Base-by-base conservation (phyloP, 2,329 filamentous ascomycete genomes). In the Fonsecaea multimorphosa region DNA sequence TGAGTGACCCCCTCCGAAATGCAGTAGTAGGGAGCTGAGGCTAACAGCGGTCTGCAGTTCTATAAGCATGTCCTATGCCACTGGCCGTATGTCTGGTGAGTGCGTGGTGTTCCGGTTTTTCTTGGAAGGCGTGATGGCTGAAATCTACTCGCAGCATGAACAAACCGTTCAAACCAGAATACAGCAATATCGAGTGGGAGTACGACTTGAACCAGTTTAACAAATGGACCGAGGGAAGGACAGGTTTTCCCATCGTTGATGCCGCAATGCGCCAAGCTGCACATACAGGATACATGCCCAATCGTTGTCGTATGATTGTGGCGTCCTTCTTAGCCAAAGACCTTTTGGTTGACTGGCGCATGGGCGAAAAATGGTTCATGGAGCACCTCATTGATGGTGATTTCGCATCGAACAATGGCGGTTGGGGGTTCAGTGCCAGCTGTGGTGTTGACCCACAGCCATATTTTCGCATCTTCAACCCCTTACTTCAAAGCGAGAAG, bases 381-480 rank as follows among this genome's bases (percentile, higher is more conserved):
- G 87, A 91, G 74, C 82, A 90, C 69, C 81, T 93, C 7, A 85
- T 93, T 63, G 91, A 94, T 72, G 90, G 91, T 16, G 91, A 93
- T 74, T 92, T 93, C 74, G 89, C 90, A 0, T 89, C 86, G 64
- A 94, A 94, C 76, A 92, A 91, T 68, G 87, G 87, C 8, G 87
- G 87, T 0, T 90, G 87, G 87, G 88, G 87, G 0, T 89, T 89
- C 70, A 78, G 83, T 27, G 87, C 89, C 3, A 86, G 84, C 19
- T 89, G 88, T 0, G 90, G 91, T 1, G 91, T 93, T 6, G 92
- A 96, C 76, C 91, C 92, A 1, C 91, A 96, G 77, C 92, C 93
- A 0, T 97, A 96, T 75, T 97, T 97, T 69, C 85, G 92, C 6
- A 91, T 97, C 58, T 97, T 97, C 78, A 97, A 96, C 73, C 93